These are phyloP conservation scores for Nemania diffusa DNA, from an alignment of 2,329 filamentous ascomycete species.

Conservation along the genomic window DNA sequence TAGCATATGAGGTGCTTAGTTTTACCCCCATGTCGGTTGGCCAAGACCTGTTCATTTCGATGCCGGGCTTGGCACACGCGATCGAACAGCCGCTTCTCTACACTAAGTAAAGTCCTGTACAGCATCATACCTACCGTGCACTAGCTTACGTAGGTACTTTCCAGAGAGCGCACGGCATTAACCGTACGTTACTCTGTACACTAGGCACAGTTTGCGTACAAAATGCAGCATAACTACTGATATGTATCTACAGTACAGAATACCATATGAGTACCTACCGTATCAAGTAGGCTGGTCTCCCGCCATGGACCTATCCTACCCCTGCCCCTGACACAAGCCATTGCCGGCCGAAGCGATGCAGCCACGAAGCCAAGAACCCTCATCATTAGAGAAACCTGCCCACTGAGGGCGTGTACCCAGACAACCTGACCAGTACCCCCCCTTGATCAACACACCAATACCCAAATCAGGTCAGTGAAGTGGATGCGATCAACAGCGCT, in stretches of 20 bases:
- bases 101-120: background rate
- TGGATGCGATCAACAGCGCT: no score
- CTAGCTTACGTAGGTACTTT: no score
- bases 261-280: background rate
- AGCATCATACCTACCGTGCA: slow-evolving; percentile 3
- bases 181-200: no score
- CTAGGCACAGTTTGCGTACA: no score
- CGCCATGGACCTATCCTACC: slow-evolving; percentile 9
- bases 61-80: slow-evolving; percentile 26
- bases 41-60: slow-evolving; percentile 14
- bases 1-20: background rate
- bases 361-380: slow-evolving; percentile 16
- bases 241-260: background rate
- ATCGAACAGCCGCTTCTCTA: slow-evolving; percentile 3
- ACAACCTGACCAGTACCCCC: no score
- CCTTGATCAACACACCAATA: no score
- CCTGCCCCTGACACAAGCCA: slow-evolving; percentile 1
- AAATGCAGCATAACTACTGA: no score
- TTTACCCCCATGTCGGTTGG: background rate
- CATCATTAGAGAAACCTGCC: slow-evolving; percentile 22
- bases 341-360: slow-evolving; percentile 29
- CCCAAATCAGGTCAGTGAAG: no score
- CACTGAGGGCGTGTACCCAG: no score
- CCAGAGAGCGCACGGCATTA: background rate
- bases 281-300: background rate